phyloP scores from a whole-genome alignment of 2,329 filamentous ascomycete genomes.

The Diplodia mutila region DNA sequence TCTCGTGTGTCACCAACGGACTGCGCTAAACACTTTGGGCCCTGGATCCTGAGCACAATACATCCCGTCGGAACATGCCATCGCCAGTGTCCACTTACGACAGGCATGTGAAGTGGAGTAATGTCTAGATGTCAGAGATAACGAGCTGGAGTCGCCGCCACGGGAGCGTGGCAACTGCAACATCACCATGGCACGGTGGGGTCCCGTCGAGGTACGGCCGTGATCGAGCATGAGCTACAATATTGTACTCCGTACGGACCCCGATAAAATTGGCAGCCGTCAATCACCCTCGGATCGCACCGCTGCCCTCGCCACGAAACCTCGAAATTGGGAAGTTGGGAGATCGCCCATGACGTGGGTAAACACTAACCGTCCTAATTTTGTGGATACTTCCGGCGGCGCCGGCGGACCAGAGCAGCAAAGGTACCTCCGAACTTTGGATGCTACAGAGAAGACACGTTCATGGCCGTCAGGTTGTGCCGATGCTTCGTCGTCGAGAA shows the following conservation, averaged over 20 bases:
- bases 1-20: constrained; percentile 2
- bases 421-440: too few species aligned
- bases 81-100: not conserved
- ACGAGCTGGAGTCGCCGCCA: not conserved
- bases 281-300: not conserved
- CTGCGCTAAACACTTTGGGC: constrained; percentile 11
- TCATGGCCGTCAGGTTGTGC: not conserved
- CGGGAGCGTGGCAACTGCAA: not conserved
- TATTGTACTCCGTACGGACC: too few species aligned
- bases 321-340: not conserved
- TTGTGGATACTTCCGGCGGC: not conserved
- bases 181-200: not conserved
- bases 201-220: not conserved
- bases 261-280: not conserved
- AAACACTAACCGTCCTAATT: not conserved
- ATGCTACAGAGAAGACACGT: too few species aligned
- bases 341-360: not conserved
- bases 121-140: not conserved
- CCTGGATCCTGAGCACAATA: constrained; percentile 8
- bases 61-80: constrained; percentile 11
- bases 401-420: not conserved
- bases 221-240: not conserved
- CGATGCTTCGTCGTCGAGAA: not conserved
- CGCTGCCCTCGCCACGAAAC: not conserved
- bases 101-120: not conserved